A percentile compares a stretch with the other conserved stretches of the same genome.
Conservation (phyloP, 2,329 filamentous ascomycete species). For the Pezicula rhizophila region DNA sequence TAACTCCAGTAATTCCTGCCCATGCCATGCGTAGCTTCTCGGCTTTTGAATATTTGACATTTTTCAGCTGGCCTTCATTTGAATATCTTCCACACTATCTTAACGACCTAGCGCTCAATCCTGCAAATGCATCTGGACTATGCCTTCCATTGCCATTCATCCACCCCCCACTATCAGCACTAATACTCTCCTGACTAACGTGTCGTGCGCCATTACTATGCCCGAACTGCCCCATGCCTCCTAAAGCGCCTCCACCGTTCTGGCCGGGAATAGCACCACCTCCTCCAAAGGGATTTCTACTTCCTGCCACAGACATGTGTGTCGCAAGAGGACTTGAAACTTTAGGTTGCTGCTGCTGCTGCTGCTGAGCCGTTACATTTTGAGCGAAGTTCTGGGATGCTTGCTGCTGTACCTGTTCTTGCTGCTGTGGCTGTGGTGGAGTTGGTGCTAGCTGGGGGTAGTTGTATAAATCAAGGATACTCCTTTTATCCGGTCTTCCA, state of each 20-base stretch:
- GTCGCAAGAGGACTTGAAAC: constrained; percentile 11
- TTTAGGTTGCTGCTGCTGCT: constrained; percentile 12
- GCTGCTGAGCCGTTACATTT: background rate
- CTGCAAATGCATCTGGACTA: constrained; percentile 75
- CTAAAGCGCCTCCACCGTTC: constrained; percentile 20
- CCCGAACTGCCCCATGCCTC: constrained; percentile 15
- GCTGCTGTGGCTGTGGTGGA: constrained; percentile 11
- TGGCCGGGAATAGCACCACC: constrained; percentile 10
- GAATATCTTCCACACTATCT: constrained; percentile 15
- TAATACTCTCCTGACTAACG: constrained; percentile 66
- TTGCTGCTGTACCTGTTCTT: constrained; percentile 5
- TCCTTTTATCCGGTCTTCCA: constrained; percentile 59
- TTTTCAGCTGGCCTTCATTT: no score
- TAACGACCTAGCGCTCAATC: constrained; percentile 38
- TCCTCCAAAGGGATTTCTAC: constrained; percentile 26
- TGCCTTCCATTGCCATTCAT: constrained; percentile 66
- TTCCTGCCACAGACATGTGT: constrained; percentile 13
- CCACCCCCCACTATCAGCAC: constrained; percentile 40
- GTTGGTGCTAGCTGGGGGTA: constrained; percentile 30
- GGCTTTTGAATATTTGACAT: no score
- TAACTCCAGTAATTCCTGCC: no score
- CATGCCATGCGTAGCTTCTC: no score
- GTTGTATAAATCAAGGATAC: constrained; percentile 71
- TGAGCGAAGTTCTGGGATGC: constrained; percentile 8
- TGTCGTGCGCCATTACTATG: constrained; percentile 32